These are phyloP conservation scores for Cicer cuneatum DNA, from an alignment of 306 rosid genomes.

Conservation along the genomic window DNA sequence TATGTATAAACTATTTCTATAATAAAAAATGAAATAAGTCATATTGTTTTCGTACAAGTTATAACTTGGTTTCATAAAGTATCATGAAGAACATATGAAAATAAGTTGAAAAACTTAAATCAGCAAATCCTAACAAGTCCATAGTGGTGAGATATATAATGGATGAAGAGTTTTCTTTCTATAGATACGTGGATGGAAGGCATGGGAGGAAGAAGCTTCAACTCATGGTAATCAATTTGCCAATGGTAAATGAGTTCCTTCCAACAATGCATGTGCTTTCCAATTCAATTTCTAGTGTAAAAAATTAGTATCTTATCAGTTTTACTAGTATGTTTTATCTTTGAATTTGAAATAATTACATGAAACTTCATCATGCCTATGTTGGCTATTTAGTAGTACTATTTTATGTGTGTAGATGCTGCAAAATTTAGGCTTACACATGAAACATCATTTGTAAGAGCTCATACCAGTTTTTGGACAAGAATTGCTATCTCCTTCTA, in stretches of 20 bases:
- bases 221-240: slow-evolving; percentile 70
- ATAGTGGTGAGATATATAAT: not conserved
- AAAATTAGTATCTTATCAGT: not conserved
- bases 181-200: slow-evolving; percentile 97
- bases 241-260: slow-evolving; percentile 59
- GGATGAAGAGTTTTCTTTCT: slow-evolving; percentile 29
- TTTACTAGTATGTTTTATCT: not conserved
- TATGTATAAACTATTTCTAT: not conserved
- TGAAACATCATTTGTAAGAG: slow-evolving; percentile 88
- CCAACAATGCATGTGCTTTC: not conserved
- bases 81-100: not conserved
- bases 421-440: slow-evolving; percentile 87
- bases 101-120: not conserved
- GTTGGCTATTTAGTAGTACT: not conserved
- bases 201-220: slow-evolving; percentile 85
- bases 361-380: slow-evolving; percentile 19
- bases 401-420: slow-evolving; percentile 56
- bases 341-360: slow-evolving; percentile 24
- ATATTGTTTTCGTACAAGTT: not conserved
- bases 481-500: slow-evolving; percentile 71
- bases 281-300: not conserved
- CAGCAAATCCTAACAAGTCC: not conserved
- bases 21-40: not conserved
- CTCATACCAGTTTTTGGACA: slow-evolving; percentile 82
- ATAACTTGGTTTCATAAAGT: not conserved